Percentiles rank a stretch among this genome's conserved stretches.
phyloP scores from a whole-genome alignment of 2,329 filamentous ascomycete genomes.

The Raffaelea albimanens region DNA sequence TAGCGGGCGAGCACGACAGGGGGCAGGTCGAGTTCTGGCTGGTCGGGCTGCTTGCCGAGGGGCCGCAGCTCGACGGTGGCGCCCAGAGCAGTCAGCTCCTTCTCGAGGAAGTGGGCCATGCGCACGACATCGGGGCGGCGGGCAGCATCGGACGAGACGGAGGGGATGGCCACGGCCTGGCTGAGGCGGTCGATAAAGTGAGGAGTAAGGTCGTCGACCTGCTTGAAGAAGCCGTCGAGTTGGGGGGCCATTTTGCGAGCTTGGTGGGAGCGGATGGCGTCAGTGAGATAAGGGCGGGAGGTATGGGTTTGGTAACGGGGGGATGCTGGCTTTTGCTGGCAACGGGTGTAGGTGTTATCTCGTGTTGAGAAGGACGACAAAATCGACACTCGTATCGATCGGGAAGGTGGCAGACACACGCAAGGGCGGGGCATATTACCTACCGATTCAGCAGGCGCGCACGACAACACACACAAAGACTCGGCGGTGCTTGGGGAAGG shows the following conservation, averaged over 20 bases:
- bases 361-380: neutral
- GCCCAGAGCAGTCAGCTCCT: conserved; percentile 73
- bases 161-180: conserved; percentile 92
- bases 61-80: conserved; percentile 79
- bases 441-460: neutral
- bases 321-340: no score
- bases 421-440: conserved; percentile 13
- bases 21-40: conserved; percentile 82
- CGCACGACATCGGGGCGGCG: conserved; percentile 85
- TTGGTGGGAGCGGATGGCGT: conserved; percentile 47
- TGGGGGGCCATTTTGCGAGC: conserved; percentile 76
- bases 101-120: conserved; percentile 88
- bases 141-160: conserved; percentile 83
- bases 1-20: conserved; percentile 90
- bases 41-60: conserved; percentile 85
- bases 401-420: conserved; percentile 11
- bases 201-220: conserved; percentile 72
- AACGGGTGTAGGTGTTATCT: no score
- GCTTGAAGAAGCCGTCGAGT: conserved; percentile 84
- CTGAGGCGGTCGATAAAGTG: conserved; percentile 84
- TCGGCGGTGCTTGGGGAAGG: neutral
- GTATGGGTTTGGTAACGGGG: no score
- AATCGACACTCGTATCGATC: conserved; percentile 5
- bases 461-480: no score
- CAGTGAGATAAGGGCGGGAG: conserved; percentile 39